A percentile compares a stretch with the other conserved stretches of the same genome.
Conservation (phyloP, 768 basidiomycete species). For the Dacryopinax spathularia region DNA sequence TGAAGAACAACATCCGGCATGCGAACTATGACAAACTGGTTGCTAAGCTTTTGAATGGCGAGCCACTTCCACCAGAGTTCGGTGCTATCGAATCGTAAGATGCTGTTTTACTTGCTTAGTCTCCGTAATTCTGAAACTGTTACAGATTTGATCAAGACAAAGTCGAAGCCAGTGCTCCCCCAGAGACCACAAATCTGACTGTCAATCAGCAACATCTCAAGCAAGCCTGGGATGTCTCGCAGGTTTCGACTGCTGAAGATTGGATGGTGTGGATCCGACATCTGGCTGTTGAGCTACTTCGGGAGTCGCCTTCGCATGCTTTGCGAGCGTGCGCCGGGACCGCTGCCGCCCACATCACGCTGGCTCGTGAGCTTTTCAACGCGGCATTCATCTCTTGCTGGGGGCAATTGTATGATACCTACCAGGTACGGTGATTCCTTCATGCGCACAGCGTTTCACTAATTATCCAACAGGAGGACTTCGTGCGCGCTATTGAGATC, state of each 20-base stretch:
- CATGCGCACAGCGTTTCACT: not conserved
- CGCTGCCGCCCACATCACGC: slow-evolving; percentile 77
- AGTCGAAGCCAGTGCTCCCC: slow-evolving; percentile 26
- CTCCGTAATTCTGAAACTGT: slow-evolving; percentile 11
- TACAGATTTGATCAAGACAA: slow-evolving; percentile 14
- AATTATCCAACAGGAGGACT: slow-evolving; percentile 55
- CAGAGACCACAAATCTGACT: slow-evolving; percentile 74
- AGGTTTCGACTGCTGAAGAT: slow-evolving; percentile 62
- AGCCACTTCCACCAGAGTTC: slow-evolving; percentile 76
- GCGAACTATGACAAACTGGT: slow-evolving; percentile 78
- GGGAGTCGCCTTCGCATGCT: slow-evolving; percentile 96
- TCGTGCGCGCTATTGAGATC: slow-evolving; percentile 74
- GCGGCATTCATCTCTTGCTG: slow-evolving; percentile 97
- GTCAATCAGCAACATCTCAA: slow-evolving; percentile 97
- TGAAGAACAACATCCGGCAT: slow-evolving; percentile 64
- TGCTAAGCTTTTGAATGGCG: slow-evolving; percentile 77
- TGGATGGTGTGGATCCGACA: slow-evolving; percentile 95
- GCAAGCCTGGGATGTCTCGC: slow-evolving; percentile 85
- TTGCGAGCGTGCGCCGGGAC: slow-evolving; percentile 88
- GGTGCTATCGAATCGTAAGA: slow-evolving; percentile 43
- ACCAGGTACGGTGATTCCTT: slow-evolving; percentile 49
- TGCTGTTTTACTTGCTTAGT: slow-evolving; percentile 26
- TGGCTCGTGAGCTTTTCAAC: slow-evolving; percentile 92
- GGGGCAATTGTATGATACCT: slow-evolving; percentile 89
- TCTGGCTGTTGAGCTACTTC: slow-evolving; percentile 89